Evolutionary conservation across 129 eudicot species (phyloP), one percentile per base, ranked within the genome.

Genomic region (Chrysanthemum seticuspe): DNA sequence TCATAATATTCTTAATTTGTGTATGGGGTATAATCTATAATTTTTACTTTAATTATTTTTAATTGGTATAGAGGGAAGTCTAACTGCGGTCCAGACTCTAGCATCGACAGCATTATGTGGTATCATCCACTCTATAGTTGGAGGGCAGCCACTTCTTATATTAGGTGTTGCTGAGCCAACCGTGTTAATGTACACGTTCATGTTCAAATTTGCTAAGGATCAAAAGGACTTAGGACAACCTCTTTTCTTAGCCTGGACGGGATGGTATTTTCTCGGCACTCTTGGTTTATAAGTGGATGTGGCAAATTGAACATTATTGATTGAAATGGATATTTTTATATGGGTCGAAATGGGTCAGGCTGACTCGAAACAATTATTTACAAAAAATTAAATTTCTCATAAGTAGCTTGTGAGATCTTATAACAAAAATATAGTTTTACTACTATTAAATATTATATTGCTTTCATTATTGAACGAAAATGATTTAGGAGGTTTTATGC

Each of bases 111-210:
- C 99, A 58, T 55, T 94, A 16, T 94, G 99, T 80, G 99, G 99
- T 13, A 69, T 94, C 10, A 90, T 94, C 78, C 97, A 94, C 88
- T 94, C 99, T 13, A 79, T 94, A 71, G 31, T 94, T 72, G 99
- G 99, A 34, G 99, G 99, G 40, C 99, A 94, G 64, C 99, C 99
- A 10, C 85, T 94, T 21, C 93, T 94, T 44, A 90, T 94, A 76
- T 83, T 94, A 50, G 99, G 99, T 52, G 99, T 94, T 15, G 99
- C 99, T 51, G 99, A 94, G 77, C 99, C 99, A 70, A 94, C 99
- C 2, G 99, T 94, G 63, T 76, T 94, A 44, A 94, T 94, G 99
- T 94, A 94, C 85, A 94, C 97, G 8, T 94, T 94, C 82, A 88
- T 94, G 97, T 94, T 81, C 85, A 79, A 94, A 65, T 94, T 94